Evolutionary conservation across 1,284 basidiomycete genomes (phyloP).

Genomic region (Pseudozyma hubeiensis): DNA sequence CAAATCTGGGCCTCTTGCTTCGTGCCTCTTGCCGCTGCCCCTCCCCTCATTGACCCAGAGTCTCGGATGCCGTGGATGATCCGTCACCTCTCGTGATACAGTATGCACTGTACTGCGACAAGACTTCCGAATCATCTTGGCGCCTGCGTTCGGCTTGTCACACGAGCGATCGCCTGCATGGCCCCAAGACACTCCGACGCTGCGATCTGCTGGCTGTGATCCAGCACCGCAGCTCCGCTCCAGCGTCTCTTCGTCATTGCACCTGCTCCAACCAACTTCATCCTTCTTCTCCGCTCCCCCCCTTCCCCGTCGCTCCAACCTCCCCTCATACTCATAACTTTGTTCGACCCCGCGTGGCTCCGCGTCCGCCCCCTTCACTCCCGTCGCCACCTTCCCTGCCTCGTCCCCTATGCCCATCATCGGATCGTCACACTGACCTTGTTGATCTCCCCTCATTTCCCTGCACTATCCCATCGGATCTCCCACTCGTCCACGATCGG

Average conservation of each 20-base stretch:
- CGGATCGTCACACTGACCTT: slow-evolving; percentile 7
- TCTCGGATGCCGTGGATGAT: too few species aligned
- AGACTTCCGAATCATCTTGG: too few species aligned
- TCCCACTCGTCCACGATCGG: background rate
- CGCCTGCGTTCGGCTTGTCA: too few species aligned
- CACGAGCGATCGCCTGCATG: slow-evolving; percentile 6
- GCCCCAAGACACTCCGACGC: slow-evolving; percentile 5
- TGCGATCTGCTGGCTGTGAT: slow-evolving; percentile 20
- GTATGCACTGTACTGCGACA: too few species aligned
- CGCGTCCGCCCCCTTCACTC: slow-evolving; percentile 4
- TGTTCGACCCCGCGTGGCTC: slow-evolving; percentile 7
- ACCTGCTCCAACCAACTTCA: background rate
- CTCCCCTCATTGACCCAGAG: background rate
- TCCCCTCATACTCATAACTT: background rate
- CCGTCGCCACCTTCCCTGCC: background rate
- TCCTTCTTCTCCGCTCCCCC: background rate
- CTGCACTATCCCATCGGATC: background rate
- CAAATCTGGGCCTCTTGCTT: background rate
- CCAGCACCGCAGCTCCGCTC: slow-evolving; percentile 8
- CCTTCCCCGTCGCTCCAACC: slow-evolving; percentile 14
- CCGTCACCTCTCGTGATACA: too few species aligned
- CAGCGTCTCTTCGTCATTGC: slow-evolving; percentile 26
- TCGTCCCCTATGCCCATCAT: slow-evolving; percentile 22
- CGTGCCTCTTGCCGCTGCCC: slow-evolving; percentile 1
- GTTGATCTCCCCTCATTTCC: background rate